These are phyloP conservation scores for Phaeosphaeriaceae sp. DNA, from an alignment of 2,329 filamentous ascomycete species.

Conservation along the genomic window DNA sequence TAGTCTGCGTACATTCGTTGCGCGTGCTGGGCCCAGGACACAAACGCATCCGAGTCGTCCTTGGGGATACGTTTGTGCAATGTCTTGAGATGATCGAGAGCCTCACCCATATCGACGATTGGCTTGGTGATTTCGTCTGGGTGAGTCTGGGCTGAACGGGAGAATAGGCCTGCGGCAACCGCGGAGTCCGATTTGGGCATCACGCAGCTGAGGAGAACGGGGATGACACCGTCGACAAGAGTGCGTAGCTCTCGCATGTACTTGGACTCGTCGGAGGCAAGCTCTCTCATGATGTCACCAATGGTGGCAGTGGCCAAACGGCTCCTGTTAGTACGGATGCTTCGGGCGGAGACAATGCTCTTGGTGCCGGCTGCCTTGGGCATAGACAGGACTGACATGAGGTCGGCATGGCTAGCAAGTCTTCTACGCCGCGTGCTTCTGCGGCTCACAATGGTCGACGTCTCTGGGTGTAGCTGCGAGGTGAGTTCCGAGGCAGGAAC, in stretches of 20 bases:
- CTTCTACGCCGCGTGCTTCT: slow-evolving; percentile 64
- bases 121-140: slow-evolving; percentile 73
- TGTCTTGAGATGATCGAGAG: slow-evolving; percentile 81
- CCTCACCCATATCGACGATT: slow-evolving; percentile 92
- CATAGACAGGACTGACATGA: slow-evolving; percentile 89
- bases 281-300: slow-evolving; percentile 77
- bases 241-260: slow-evolving; percentile 93
- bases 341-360: slow-evolving; percentile 78
- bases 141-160: slow-evolving; percentile 63
- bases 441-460: slow-evolving; percentile 50
- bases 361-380: slow-evolving; percentile 66
- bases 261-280: slow-evolving; percentile 81
- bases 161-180: slow-evolving; percentile 71
- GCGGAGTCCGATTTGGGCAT: slow-evolving; percentile 73
- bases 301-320: slow-evolving; percentile 71
- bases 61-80: slow-evolving; percentile 82
- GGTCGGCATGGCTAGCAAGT: slow-evolving; percentile 88
- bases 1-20: slow-evolving; percentile 85
- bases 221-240: slow-evolving; percentile 91
- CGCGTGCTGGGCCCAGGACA: slow-evolving; percentile 81
- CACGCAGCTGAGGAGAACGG: slow-evolving; percentile 85
- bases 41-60: slow-evolving; percentile 71
- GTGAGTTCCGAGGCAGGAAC: slow-evolving; percentile 37
- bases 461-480: slow-evolving; percentile 39
- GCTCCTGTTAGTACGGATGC: slow-evolving; percentile 75